Conservation (phyloP, 2,329 filamentous ascomycete genomes). For the Hirsutella thompsonii region DNA sequence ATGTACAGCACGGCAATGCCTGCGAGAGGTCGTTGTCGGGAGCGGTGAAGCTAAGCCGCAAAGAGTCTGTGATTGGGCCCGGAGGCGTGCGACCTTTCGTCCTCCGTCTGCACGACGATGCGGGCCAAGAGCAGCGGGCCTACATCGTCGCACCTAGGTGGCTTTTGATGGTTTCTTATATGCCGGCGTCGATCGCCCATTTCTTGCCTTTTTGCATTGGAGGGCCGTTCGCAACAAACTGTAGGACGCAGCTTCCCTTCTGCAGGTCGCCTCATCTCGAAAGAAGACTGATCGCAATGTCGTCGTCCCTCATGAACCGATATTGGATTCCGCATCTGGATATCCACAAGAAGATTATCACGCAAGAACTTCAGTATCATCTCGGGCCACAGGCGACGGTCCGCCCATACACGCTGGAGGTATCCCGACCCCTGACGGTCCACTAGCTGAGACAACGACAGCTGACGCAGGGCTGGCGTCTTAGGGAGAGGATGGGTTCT, state of each 20-base stretch:
- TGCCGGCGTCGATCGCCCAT: not conserved
- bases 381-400: conserved; percentile 46
- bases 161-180: not conserved
- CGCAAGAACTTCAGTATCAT: conserved; percentile 43
- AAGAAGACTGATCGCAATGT: conserved; percentile 7
- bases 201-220: not conserved
- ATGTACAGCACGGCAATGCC: not conserved
- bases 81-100: not conserved
- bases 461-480: conserved; percentile 4
- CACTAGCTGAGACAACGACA: not conserved
- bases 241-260: not conserved
- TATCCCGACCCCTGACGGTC: conserved; percentile 13
- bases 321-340: conserved; percentile 49
- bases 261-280: not conserved
- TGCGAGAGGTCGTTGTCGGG: not conserved
- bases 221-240: not conserved
- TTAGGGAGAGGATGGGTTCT: conserved; percentile 49
- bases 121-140: not conserved
- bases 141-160: not conserved
- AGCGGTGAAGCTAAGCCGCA: conserved; percentile 1
- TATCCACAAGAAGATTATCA: conserved; percentile 49
- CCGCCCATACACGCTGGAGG: conserved; percentile 42
- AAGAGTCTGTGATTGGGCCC: conserved; percentile 1
- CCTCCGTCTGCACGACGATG: not conserved
- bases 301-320: conserved; percentile 33